Evolutionary conservation across 768 basidiomycete species (phyloP), one percentile per base, ranked within the genome.

Genomic region (Cystobasidium ongulense): DNA sequence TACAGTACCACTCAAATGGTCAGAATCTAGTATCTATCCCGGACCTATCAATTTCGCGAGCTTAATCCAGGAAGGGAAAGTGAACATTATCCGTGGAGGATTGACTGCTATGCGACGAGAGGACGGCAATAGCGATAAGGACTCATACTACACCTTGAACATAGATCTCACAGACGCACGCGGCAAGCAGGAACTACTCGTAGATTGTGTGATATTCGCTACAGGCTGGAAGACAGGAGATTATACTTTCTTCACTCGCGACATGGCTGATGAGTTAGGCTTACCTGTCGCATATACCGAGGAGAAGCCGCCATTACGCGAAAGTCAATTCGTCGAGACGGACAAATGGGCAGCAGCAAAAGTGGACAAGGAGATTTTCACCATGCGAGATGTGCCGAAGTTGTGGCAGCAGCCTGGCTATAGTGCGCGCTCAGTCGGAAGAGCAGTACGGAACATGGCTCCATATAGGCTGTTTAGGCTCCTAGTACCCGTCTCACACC

Each of bases 151-250:
- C 46, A 65, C 63, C 35, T 39, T 65, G 27, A 41, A 65, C 21
- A 13, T 59, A 5, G 25, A 27, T 29, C 25, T 59, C 3, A 52
- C 50, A 50, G 36, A 41, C 18, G 63, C 17, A 5, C 3, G 39
- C 10, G 63, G 25, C 13, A 25, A 43, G 21, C 36, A 27, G 38
- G 38, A 29, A 29, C 33, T 73, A 31, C 36, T 36, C 31, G 72
- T 53, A 39, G 54, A 74, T 27, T 54, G 63, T n/a, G 63, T 74
- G 25, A 70, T 76, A 27, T 76, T 74, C 65, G 75, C 62, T 7
- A 67, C 75, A 21, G 75, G 75, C 1, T 76, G 75, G 75, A 27
- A 25, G 36, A 76, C 75, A 11, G 75, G 75, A 25, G 52, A 65
- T 25, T 74, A 74, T 39, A 64, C 64, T 7, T 76, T 76, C 74